Evolutionary conservation across 148 eudicot species (phyloP), one percentile per base, ranked within the genome.

Genomic region (Vaccinium vitisidaea): DNA sequence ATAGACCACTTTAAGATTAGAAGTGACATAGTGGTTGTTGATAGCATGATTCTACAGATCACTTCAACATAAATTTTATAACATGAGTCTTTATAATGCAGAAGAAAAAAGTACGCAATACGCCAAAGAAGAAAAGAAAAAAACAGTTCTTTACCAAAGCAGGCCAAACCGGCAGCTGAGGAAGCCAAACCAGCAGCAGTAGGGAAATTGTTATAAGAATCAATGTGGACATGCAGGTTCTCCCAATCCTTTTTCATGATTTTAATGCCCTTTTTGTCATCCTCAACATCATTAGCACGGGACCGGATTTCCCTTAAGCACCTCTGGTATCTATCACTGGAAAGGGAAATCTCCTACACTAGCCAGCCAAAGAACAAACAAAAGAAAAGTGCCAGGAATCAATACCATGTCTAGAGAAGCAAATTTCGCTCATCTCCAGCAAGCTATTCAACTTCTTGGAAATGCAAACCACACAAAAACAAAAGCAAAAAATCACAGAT

Each of bases 151-250:
- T 87, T 93, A 96, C 99, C 99, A 61, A 96, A 94, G 91, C 99
- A 94, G 65, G 99, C 99, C 30, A 96, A 90, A 75, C 99, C 99
- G 76, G 99, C 95, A 86, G 99, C 99, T 18, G 99, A 96, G 84
- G 99, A 96, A 82, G 99, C 99, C 87, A 96, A 87, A 77, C 99
- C 99, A 83, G 99, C 99, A 89, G 99, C 99, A 88, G 99, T 96
- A 52, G 99, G 99, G 85, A 96, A 96, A 88, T 96, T 96, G 87
- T 96, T 96, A 86, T 91, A 92, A 25, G 99, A 96, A 88, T 94
- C 95, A 85, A 96, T 89, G 82, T 93, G 99, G 21, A 96, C 79
- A 77, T 92, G 95, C 70, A 94, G 88, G 61, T 88, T 92, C 85
- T 92, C 87, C 98, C 99, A 96, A 56, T 96, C 99, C 79, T 90